Percentiles rank a stretch among this genome's conserved stretches.
Evolutionary conservation across 139 green algal species (phyloP).

Genomic region (Trebouxia sp.): DNA sequence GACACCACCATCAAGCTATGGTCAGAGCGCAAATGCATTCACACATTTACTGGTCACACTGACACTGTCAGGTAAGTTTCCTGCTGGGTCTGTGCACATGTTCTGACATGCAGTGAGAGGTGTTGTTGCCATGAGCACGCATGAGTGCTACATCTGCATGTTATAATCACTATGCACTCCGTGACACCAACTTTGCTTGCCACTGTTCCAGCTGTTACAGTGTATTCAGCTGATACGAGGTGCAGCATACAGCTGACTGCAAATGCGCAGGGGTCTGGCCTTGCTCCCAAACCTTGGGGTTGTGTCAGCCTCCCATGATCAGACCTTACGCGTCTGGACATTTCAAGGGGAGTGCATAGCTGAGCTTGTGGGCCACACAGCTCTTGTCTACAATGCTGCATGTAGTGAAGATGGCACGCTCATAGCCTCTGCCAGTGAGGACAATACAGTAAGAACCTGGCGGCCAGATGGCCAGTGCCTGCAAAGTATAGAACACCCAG

Average conservation of each 20-base stretch:
- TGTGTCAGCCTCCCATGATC: conserved; percentile 92
- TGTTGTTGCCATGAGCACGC: too few species aligned
- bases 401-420: conserved; percentile 35
- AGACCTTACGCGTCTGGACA: conserved; percentile 61
- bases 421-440: conserved; percentile 82
- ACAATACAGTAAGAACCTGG: conserved; percentile 86
- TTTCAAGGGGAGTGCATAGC: conserved; percentile 56
- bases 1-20: conserved; percentile 70
- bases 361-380: conserved; percentile 82
- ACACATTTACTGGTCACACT: conserved; percentile 72
- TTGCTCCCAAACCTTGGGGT: conserved; percentile 80
- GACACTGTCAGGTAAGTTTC: conserved; percentile 81
- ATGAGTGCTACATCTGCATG: too few species aligned
- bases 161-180: too few species aligned
- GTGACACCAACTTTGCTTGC: too few species aligned
- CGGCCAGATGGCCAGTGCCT: conserved; percentile 67
- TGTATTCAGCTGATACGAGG: too few species aligned
- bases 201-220: too few species aligned
- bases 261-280: conserved; percentile 65
- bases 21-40: conserved; percentile 53
- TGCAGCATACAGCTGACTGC: too few species aligned
- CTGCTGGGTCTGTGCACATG: too few species aligned
- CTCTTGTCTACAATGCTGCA: conserved; percentile 77
- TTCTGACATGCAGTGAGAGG: too few species aligned
- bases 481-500: conserved; percentile 47